Base-by-base conservation (phyloP, 495 filamentous ascomycete species). In the Penicillium chermesinum region DNA sequence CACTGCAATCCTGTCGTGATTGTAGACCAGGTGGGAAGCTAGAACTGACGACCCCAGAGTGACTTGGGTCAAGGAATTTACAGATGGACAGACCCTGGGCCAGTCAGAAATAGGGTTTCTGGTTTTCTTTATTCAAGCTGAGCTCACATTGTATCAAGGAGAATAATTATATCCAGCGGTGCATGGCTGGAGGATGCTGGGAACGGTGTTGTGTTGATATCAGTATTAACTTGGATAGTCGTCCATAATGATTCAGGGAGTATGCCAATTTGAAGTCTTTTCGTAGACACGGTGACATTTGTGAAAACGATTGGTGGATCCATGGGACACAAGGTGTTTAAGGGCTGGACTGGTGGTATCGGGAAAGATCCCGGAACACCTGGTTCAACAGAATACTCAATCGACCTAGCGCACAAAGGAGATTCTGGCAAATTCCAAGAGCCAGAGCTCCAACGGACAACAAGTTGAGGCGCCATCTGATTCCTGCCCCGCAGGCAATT, bases 361-460 rank as follows among this genome's bases (percentile, higher is more conserved):
- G 25, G 25, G 10, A 4, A 10, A 30, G 25, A 10, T 30, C 25
- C 5, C 25, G 25, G 25, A 4, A 10, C 5, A 10, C 10, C 25
- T 10, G 4, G 5, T 10, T 15, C 16, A 20, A 32, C 17, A 19
- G 27, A 30, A 30, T 30, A 10, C 5, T 30, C 19, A n/a, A 19
- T 17, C 17, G 44, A 20, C 6, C 30, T 25, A 9, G 50, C 46
- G 8, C 43, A 25, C 4, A 44, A 14, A 36, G 21, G 32, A 21
- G 46, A 41, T 4, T 35, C 37, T 9, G 42, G 7, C 36, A 38
- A 34, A 12, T 38, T 35, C 44, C 46, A 61, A 19, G 60, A 63
- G 16, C 58, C 60, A 9, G 60, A 61, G 38, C 60, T 63, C 57
- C 58, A 63, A 18, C 60, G 57, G 14, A 57, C 43, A 15, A 56